phyloP scores from a whole-genome alignment of 2,329 filamentous ascomycete genomes.

The Hirsutella minnesotensis region DNA sequence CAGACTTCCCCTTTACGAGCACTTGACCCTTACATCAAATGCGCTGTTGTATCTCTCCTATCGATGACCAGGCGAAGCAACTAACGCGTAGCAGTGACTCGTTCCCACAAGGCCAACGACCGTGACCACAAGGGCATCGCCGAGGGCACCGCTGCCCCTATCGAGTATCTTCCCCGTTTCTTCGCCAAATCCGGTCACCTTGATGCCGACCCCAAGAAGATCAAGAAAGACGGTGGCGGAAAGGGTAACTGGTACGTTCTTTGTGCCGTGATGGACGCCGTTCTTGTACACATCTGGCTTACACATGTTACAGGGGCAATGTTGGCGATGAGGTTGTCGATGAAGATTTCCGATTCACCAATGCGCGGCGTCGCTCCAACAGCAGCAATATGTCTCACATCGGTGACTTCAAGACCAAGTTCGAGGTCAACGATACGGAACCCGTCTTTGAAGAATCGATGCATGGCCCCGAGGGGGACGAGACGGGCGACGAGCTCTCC shows the following conservation, averaged over 20 bases:
- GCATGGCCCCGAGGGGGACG: conserved; percentile 50
- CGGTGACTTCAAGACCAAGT: conserved; percentile 88
- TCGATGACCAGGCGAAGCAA: too few species aligned
- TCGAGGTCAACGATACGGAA: conserved; percentile 79
- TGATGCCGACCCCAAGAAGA: conserved; percentile 78
- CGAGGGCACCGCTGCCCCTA: conserved; percentile 56
- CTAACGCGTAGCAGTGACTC: conserved; percentile 60
- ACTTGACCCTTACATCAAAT: too few species aligned
- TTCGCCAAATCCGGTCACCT: conserved; percentile 79
- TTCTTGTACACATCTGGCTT: neutral
- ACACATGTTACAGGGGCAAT: conserved; percentile 53
- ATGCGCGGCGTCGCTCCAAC: conserved; percentile 86
- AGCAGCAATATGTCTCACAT: conserved; percentile 64
- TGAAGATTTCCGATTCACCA: conserved; percentile 70
- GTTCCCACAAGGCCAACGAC: conserved; percentile 91
- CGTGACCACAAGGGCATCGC: conserved; percentile 75
- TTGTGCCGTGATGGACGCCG: neutral
- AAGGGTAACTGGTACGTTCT: conserved; percentile 80
- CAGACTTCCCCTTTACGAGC: too few species aligned
- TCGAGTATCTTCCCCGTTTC: conserved; percentile 77
- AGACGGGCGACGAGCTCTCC: conserved; percentile 40
- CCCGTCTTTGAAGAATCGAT: conserved; percentile 84
- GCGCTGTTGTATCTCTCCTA: too few species aligned
- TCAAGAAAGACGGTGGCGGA: conserved; percentile 91
- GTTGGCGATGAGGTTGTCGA: conserved; percentile 77